Evolutionary conservation across 768 basidiomycete genomes (phyloP), one percentile per base, ranked within the genome.

Genomic region (Fomitopsis pulvina): DNA sequence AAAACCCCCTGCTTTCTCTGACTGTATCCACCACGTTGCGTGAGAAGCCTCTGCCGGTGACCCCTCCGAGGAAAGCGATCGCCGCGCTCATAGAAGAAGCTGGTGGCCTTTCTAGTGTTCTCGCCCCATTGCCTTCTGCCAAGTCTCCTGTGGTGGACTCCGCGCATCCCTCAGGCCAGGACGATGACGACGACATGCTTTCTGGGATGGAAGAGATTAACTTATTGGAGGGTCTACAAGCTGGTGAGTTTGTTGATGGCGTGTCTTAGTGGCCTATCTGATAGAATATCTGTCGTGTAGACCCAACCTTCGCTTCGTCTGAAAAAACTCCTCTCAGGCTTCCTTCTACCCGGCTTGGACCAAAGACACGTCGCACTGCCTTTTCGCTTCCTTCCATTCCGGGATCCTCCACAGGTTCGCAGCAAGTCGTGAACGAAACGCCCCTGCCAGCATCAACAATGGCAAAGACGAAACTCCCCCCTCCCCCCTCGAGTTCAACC

Each of bases 1-100:
- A 70, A 2, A 80, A 92, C 52, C 92, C 92, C 9, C 65, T 95
- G 10, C 75, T 96, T 24, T 92, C 86, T 59, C 66, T 96, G 25
- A 96, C 92, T 0, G 75, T 84, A 3, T 91, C 88, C 2, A 76
- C 83, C n/a, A 96, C 92, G 0, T 69, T 95, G n/a, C 79, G 92
- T 43, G 90, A 94, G 21, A 87, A 81, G 58, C 78, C 84, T 0
- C 62, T 87, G 6, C 65, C 74, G 12, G 57, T 74, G 11, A 76
- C 74, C 2, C 66, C 75, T 5, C 62, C 65, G 4, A 57, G 70
- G 26, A 57, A 64, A 45, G 60, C 66, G 1, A 57, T 79, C 12
- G 58, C 57, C 4, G 50, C 63, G 21, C 38, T 72, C n/a, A 62
- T 68, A 2, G 57, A 60, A 7, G 58, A 70, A 12, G 60, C 60